Conservation (phyloP, 2,329 filamentous ascomycete genomes). For the Stagonosporopsis chrysanthemi region DNA sequence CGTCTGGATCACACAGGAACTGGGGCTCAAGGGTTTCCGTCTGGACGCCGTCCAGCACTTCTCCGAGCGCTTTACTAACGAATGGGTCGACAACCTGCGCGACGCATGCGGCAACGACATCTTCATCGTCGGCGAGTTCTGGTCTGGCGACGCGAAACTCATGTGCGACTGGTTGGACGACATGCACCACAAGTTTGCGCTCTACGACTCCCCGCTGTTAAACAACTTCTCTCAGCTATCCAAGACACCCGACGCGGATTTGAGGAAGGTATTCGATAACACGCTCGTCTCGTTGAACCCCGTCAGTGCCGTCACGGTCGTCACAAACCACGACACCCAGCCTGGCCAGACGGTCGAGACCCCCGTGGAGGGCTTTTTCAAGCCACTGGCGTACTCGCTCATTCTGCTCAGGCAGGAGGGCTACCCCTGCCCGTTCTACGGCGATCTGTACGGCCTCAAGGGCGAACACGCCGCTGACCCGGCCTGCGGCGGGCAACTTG, state of each 20-base stretch:
- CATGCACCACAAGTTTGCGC: constrained; percentile 61
- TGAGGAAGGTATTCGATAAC: constrained; percentile 69
- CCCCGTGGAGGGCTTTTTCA: constrained; percentile 71
- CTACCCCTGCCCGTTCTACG: constrained; percentile 74
- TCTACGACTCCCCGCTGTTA: constrained; percentile 74
- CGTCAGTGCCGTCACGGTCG: constrained; percentile 69
- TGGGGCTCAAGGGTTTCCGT: constrained; percentile 70
- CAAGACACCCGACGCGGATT: constrained; percentile 63
- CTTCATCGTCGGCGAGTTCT: constrained; percentile 75
- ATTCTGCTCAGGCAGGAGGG: constrained; percentile 71
- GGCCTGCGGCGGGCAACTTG: constrained; percentile 62
- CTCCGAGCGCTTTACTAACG: constrained; percentile 69
- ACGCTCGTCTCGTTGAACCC: constrained; percentile 65
- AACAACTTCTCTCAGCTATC: constrained; percentile 71
- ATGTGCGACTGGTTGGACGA: constrained; percentile 65
- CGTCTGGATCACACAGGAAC: constrained; percentile 68
- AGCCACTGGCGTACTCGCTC: constrained; percentile 73
- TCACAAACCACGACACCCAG: constrained; percentile 76
- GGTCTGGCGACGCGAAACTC: constrained; percentile 65
- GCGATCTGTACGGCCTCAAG: constrained; percentile 72
- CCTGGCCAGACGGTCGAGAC: constrained; percentile 69
- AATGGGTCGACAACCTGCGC: constrained; percentile 67
- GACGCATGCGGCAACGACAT: constrained; percentile 58
- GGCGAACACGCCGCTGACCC: constrained; percentile 61
- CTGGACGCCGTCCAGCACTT: constrained; percentile 79